Evolutionary conservation across 192 early-diverging fungal species (phyloP).

Genomic region (Podila epigama): DNA sequence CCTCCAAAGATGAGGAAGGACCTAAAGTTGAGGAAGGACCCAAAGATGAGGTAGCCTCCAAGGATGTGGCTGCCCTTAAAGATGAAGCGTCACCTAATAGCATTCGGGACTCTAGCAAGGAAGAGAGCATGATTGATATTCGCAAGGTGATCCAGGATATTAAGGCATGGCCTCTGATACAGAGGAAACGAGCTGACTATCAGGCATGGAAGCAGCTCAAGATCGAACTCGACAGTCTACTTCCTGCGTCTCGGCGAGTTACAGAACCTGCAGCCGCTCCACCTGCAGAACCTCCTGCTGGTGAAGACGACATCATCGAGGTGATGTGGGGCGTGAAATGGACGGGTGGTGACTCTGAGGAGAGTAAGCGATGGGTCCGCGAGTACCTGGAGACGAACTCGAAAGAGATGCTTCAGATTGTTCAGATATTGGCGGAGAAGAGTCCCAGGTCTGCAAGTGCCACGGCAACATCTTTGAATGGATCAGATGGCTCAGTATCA

Average conservation of each 20-base stretch:
- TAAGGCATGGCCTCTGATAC: constrained; percentile 19
- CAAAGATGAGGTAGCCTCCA: too few species aligned
- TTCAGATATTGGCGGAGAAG: constrained; percentile 6
- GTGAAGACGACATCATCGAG: neutral
- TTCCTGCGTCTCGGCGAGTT: constrained; percentile 6
- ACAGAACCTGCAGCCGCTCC: neutral
- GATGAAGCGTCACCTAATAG: too few species aligned
- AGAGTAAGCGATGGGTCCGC: constrained; percentile 41
- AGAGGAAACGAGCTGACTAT: constrained; percentile 20
- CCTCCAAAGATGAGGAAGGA: neutral
- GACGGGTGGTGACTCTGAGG: constrained; percentile 24
- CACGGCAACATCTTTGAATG: neutral
- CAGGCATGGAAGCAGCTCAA: constrained; percentile 23
- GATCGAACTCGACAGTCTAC: constrained; percentile 36
- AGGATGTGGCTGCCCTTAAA: too few species aligned
- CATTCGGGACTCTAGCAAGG: too few species aligned
- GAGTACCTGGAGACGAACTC: constrained; percentile 42
- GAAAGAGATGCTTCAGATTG: constrained; percentile 14
- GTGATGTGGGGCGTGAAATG: constrained; percentile 38
- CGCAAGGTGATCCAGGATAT: constrained; percentile 27
- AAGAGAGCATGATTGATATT: constrained; percentile 24
- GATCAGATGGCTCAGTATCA: neutral
- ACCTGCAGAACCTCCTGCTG: neutral
- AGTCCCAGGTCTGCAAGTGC: neutral
- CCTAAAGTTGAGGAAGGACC: too few species aligned